phyloP scores from a whole-genome alignment of 2,329 filamentous ascomycete genomes.

The Mollisiaceae sp. region DNA sequence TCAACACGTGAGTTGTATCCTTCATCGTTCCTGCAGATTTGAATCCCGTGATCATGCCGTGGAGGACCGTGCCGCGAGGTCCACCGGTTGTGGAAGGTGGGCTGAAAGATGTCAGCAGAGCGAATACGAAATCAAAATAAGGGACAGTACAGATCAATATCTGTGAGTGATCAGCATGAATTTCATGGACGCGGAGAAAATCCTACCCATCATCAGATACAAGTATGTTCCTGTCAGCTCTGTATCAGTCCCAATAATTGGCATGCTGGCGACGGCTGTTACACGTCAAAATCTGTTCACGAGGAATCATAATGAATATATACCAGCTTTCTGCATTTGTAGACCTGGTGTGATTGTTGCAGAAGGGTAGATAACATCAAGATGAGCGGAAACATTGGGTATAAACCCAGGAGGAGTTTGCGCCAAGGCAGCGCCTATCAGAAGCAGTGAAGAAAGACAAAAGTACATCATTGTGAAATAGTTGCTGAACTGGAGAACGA shows the following conservation, averaged over 20 bases:
- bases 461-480: slow-evolving; percentile 19
- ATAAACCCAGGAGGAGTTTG: slow-evolving; percentile 26
- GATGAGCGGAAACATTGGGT: slow-evolving; percentile 22
- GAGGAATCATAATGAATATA: background rate
- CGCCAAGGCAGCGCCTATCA: slow-evolving; percentile 12
- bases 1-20: slow-evolving; percentile 17
- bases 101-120: background rate
- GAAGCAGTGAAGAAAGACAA: slow-evolving; percentile 8
- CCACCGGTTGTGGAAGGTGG: slow-evolving; percentile 3
- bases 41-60: slow-evolving; percentile 25
- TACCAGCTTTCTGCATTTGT: slow-evolving; percentile 25
- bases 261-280: slow-evolving; percentile 9
- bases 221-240: slow-evolving; percentile 25
- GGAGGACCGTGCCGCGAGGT: slow-evolving; percentile 19
- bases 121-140: background rate
- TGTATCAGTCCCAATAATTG: slow-evolving; percentile 24
- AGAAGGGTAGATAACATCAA: slow-evolving; percentile 24
- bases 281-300: background rate
- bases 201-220: slow-evolving; percentile 27
- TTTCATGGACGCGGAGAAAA: background rate
- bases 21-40: slow-evolving; percentile 18
- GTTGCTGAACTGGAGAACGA: background rate
- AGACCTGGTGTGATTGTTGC: slow-evolving; percentile 23
- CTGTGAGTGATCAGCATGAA: slow-evolving; percentile 13
- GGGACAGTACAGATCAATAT: slow-evolving; percentile 25